phyloP scores from a whole-genome alignment of 1,139 yeast species.

The Geotrichum reessii region DNA sequence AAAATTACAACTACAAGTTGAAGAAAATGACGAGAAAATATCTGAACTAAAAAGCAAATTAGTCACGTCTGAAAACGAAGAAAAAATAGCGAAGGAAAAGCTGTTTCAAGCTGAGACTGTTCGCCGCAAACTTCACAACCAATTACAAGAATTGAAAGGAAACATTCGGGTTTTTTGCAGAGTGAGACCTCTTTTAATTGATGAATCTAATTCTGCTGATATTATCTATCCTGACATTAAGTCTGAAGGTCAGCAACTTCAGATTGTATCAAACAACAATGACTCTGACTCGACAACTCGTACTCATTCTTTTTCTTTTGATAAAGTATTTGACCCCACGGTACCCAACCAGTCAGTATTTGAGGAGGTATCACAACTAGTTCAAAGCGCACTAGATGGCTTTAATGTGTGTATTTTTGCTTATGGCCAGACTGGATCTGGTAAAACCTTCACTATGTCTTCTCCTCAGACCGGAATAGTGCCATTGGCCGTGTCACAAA shows the following conservation, averaged over 20 bases:
- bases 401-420: conserved; percentile 34
- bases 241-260: conserved; percentile 44
- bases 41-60: conserved; percentile 21
- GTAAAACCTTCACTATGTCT: conserved; percentile 35
- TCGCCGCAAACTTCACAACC: conserved; percentile 67
- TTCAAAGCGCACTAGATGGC: conserved; percentile 89
- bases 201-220: conserved; percentile 29
- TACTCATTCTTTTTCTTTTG: conserved; percentile 58
- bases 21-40: conserved; percentile 4
- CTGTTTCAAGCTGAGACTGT: conserved; percentile 45
- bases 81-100: conserved; percentile 20
- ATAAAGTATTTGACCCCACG: conserved; percentile 60
- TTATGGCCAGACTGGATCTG: conserved; percentile 35
- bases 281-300: conserved; percentile 26
- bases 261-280: conserved; percentile 27
- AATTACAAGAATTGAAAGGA: conserved; percentile 81
- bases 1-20: conserved; percentile 1
- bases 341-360: conserved; percentile 60
- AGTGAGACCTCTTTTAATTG: conserved; percentile 53
- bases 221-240: conserved; percentile 50
- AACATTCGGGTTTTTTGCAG: conserved; percentile 90
- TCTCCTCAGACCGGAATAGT: conserved; percentile 73
- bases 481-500: conserved; percentile 67
- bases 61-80: neutral
- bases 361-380: conserved; percentile 77